Conservation (phyloP, 2,329 filamentous ascomycete genomes). For the Penicillium sclerotiorum region DNA sequence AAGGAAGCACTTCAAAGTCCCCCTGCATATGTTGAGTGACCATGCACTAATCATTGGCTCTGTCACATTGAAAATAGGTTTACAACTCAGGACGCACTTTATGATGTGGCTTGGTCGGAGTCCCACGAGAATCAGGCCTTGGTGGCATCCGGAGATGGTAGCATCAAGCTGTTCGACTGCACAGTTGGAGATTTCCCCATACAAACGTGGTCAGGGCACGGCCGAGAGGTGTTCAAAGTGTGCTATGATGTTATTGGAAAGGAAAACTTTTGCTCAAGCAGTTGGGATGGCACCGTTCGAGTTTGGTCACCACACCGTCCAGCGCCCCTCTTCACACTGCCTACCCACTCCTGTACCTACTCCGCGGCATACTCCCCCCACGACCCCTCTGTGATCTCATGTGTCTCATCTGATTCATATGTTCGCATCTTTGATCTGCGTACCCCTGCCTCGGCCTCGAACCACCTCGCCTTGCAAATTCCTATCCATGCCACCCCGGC, state of each 20-base stretch:
- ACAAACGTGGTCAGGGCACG: conserved; percentile 90
- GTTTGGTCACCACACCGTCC: conserved; percentile 84
- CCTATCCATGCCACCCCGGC: conserved; percentile 75
- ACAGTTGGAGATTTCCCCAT: conserved; percentile 80
- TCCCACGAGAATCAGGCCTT: conserved; percentile 93
- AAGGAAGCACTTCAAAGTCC: neutral
- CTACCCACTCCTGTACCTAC: conserved; percentile 93
- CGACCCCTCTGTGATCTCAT: conserved; percentile 80
- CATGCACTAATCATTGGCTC: neutral
- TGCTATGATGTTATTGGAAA: conserved; percentile 92
- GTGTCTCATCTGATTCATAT: conserved; percentile 85
- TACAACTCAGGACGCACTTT: conserved; percentile 95
- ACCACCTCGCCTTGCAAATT: conserved; percentile 81
- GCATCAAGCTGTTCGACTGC: conserved; percentile 91
- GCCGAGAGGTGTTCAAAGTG: conserved; percentile 87
- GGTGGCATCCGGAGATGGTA: conserved; percentile 87
- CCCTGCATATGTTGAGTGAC: neutral
- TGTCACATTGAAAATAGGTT: conserved; percentile 59
- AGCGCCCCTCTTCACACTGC: conserved; percentile 78
- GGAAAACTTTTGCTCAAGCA: conserved; percentile 84
- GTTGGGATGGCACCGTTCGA: conserved; percentile 96
- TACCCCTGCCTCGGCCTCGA: conserved; percentile 80
- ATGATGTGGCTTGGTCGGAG: conserved; percentile 94
- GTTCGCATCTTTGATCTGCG: conserved; percentile 90
- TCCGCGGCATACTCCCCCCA: conserved; percentile 88